Base-by-base conservation (phyloP, 768 basidiomycete genomes). In the Pisolithus sp. region DNA sequence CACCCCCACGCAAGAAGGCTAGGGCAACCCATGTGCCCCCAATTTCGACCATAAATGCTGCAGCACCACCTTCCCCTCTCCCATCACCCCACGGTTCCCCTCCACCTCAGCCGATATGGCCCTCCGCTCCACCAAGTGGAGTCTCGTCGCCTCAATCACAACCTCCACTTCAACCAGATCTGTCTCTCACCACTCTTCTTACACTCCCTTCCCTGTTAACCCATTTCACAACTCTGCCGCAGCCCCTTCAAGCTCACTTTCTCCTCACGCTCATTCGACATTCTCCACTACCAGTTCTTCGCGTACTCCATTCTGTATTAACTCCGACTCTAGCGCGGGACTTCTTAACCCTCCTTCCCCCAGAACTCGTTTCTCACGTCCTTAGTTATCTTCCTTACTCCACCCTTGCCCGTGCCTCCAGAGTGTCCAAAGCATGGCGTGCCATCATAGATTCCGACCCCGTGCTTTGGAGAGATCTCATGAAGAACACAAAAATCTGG, bases 241-340 rank as follows among this genome's bases (percentile, higher is more conserved):
- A 86, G 9, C 76, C 82, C 7, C 73, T 97, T 12, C 95, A 98
- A 71, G 93, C 93, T 5, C 93, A 97, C 67, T 83, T 96, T 61
- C 81, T 98, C 50, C 83, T 97, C 60, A 92, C 92, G 23, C 82
- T 98, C 52, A 75, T 99, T 30, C 86, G 93, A 53, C 91, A 94
- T 60, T 92, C 93, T 5, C 85, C 93, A 3, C 80, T 95, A 18
- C 85, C 92, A 4, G 95, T 97, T 36, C 77, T 99, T 24, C 87
- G 95, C 48, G 89, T 88, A 1, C 71, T 98, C 15, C 86, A 94
- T 62, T 84, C 86, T 34, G 88, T 98, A 59, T 76, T 97, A 59
- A 85, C 88, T 1, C 91, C 89, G 23, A 93, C 92, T 2, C 76
- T 98, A 26, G 91, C 93, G 20, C 87, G 94, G 59, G 96, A 99